Conservation (phyloP, 768 basidiomycete species). For the Tricholoma saponaceum region DNA sequence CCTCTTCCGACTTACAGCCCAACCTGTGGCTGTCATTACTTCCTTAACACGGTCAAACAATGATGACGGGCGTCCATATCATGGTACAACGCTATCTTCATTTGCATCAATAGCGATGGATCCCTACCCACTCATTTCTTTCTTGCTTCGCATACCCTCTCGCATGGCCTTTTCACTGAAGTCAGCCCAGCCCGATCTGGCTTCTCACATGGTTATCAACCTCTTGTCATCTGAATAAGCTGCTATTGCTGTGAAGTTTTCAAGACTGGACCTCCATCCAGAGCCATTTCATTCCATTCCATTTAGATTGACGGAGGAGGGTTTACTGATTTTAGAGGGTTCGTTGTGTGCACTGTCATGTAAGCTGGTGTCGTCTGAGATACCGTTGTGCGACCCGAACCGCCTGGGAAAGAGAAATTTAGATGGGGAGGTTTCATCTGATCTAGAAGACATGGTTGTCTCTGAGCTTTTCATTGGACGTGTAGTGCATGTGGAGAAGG, state of each 20-base stretch:
- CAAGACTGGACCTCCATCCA: constrained; percentile 65
- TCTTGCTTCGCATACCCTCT: constrained; percentile 87
- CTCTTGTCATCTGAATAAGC: constrained; percentile 70
- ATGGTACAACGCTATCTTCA: too few relatives aligned
- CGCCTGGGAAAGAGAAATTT: constrained; percentile 24
- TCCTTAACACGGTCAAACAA: too few relatives aligned
- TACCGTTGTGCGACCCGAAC: constrained; percentile 57
- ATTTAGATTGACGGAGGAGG: constrained; percentile 44
- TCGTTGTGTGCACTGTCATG: constrained; percentile 73
- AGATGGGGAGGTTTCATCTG: constrained; percentile 8
- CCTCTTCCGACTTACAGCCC: too few relatives aligned
- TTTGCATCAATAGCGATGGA: constrained; percentile 86
- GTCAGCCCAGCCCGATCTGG: constrained; percentile 14
- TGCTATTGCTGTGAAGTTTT: constrained; percentile 61
- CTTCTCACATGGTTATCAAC: constrained; percentile 71
- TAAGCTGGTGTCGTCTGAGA: constrained; percentile 51
- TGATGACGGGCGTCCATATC: too few relatives aligned
- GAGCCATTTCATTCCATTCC: constrained; percentile 44
- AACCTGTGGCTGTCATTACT: too few relatives aligned
- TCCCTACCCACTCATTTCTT: constrained; percentile 83
- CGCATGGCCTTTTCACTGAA: constrained; percentile 70
- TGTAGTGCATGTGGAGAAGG: constrained; percentile 58
- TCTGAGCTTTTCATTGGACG: constrained; percentile 81
- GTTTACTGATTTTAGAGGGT: constrained; percentile 54
- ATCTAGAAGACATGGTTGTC: constrained; percentile 15